phyloP scores from a whole-genome alignment of 225 moss, liverwort and hornwort species.

The Polytrichum formosum region DNA sequence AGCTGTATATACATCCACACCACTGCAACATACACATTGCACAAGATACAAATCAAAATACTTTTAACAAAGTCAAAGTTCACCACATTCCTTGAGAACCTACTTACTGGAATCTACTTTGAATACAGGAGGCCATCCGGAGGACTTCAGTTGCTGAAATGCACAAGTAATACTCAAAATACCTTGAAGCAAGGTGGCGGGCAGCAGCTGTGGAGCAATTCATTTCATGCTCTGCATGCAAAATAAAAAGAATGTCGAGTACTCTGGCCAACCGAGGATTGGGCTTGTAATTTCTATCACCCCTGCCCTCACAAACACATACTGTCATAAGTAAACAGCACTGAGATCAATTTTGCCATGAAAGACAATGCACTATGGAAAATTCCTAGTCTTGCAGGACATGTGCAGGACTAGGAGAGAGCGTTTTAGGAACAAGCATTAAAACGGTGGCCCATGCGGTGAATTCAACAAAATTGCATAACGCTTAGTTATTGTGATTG shows the following conservation, averaged over 20 bases:
- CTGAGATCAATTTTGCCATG: not conserved
- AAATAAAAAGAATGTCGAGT: conserved; percentile 71
- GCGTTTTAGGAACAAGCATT: no score
- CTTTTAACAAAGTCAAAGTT: not conserved
- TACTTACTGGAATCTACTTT: no score
- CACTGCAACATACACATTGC: conserved; percentile 33
- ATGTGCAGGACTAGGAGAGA: no score
- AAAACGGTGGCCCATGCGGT: no score
- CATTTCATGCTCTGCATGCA: conserved; percentile 94
- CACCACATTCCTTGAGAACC: not conserved
- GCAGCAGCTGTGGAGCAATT: conserved; percentile 91
- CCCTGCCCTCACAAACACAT: conserved; percentile 37
- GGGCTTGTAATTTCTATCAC: conserved; percentile 65
- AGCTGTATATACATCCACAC: conserved; percentile 83
- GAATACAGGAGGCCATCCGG: no score
- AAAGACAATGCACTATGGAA: no score
- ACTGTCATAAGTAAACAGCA: conserved; percentile 1
- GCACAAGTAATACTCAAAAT: not conserved
- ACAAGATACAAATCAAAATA: no score
- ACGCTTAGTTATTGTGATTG: no score
- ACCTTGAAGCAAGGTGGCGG: conserved; percentile 85
- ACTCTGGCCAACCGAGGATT: conserved; percentile 73
- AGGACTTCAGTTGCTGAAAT: no score
- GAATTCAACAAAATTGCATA: no score
- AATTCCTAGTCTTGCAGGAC: no score